phyloP scores from a whole-genome alignment of 257 asterid species.

The Scutellaria baicalensis region DNA sequence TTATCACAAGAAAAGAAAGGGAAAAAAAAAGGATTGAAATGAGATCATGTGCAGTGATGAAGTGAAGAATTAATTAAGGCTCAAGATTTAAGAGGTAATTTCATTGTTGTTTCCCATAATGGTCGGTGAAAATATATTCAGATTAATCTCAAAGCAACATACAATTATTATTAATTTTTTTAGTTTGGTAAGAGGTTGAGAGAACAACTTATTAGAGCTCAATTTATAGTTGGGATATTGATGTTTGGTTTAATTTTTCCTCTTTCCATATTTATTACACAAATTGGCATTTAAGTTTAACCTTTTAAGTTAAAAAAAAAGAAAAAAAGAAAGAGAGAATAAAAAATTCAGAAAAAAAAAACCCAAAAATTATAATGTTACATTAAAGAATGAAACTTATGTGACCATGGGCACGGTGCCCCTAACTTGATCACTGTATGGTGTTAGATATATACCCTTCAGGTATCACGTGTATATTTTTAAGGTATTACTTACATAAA shows the following conservation, averaged over 20 bases:
- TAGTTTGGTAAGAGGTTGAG: not conserved
- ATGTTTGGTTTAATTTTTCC: not conserved
- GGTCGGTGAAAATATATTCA: conserved; percentile 11
- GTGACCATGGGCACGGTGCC: no score
- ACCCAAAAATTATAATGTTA: no score
- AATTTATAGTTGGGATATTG: not conserved
- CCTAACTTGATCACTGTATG: no score
- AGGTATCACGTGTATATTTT: no score
- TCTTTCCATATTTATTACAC: not conserved
- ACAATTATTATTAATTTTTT: not conserved
- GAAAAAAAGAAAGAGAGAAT: no score
- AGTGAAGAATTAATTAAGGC: conserved; percentile 5
- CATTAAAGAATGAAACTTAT: no score
- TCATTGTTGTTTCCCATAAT: conserved; percentile 12
- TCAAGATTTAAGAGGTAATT: not conserved
- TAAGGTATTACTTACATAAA: no score
- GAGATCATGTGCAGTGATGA: conserved; percentile 31
- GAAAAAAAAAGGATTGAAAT: not conserved
- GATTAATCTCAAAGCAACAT: not conserved
- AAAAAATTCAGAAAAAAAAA: no score
- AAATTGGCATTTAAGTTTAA: no score
- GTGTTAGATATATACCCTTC: no score
- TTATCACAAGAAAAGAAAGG: not conserved
- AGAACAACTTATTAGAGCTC: not conserved
- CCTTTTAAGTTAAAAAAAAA: no score